Evolutionary conservation across 768 basidiomycete species (phyloP).

Genomic region (Infundibulicybe gibba): DNA sequence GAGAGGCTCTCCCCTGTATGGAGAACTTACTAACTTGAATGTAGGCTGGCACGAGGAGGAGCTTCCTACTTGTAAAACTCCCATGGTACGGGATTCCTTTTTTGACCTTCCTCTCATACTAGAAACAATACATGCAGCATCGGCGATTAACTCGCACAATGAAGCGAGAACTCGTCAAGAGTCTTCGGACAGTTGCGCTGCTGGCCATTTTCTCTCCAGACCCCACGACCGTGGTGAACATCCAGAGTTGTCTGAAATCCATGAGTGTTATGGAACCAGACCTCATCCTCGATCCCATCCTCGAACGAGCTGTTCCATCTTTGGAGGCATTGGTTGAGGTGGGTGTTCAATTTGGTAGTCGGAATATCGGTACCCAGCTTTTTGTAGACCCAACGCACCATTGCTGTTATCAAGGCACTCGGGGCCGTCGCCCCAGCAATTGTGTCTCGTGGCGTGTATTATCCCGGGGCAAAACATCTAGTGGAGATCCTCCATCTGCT

Average conservation of each 20-base stretch:
- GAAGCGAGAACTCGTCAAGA: conserved; percentile 82
- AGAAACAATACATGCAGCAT: conserved; percentile 32
- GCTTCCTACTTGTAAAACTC: conserved; percentile 76
- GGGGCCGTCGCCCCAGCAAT: conserved; percentile 79
- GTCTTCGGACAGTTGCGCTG: conserved; percentile 74
- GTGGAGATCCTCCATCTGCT: conserved; percentile 76
- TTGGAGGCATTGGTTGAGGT: conserved; percentile 89
- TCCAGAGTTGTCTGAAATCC: conserved; percentile 77
- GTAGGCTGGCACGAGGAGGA: conserved; percentile 80
- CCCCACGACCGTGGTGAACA: conserved; percentile 65
- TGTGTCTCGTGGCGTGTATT: conserved; percentile 75
- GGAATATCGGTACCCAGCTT: conserved; percentile 2
- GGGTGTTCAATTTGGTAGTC: conserved; percentile 9
- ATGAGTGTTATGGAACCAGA: conserved; percentile 86
- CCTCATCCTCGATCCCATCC: conserved; percentile 73
- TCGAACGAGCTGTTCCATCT: conserved; percentile 83
- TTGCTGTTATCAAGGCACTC: conserved; percentile 82
- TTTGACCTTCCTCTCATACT: neutral
- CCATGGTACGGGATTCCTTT: conserved; percentile 35
- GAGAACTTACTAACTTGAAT: neutral
- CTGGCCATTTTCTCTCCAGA: conserved; percentile 92
- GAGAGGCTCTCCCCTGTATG: conserved; percentile 10
- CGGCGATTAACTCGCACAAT: conserved; percentile 76
- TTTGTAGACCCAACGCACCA: conserved; percentile 73
- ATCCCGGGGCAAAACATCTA: conserved; percentile 79